Base-by-base conservation (phyloP, 345 rosid genomes). In the Acer campestre region DNA sequence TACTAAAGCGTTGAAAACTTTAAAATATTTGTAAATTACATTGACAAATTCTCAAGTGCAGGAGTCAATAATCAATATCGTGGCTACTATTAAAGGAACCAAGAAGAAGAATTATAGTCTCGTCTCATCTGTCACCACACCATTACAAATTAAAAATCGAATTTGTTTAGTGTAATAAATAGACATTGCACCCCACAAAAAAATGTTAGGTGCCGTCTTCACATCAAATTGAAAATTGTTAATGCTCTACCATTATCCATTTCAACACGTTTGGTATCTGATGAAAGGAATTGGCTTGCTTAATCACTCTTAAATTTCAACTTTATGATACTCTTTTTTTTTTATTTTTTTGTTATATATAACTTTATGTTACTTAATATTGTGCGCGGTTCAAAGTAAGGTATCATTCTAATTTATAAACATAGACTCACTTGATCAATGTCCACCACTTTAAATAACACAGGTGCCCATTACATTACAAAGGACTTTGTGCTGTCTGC, bases 121-220 rank as follows among this genome's bases (percentile, higher is more conserved):
- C 61, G 38, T 35, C 38, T 35, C 38, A 56, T 56, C 10, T 17
- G 22, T 2, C 61, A n/a, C 61, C 61, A n/a, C n/a, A 56, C 61
- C 23, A 18, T n/a, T 49, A 12, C 55, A 56, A 0, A 56, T 20
- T 35, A 35, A 35, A 35, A 56, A 56, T 56, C 61, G 23, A 56
- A 29, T 31, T 72, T 69, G 31, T 70, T 75, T 35, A 35, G 83
- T 75, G 38, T 22, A 80, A 75, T 62, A n/a, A 62, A 49, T 7
- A 44, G 29, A 25, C 72, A 20, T 35, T 12, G 35, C 35, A 61
- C 68, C 63, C 27, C 46, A 66, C 1, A 25, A 25, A 38, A 29
- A 31, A n/a, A 35, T 9, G 69, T 35, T 66, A 1, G 69, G 46
- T 66, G 18, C 69, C 46, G 44, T 66, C 46, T 7, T 35, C 12